phyloP scores from a whole-genome alignment of 2,329 filamentous ascomycete species.

The Xylariaceae sp. region DNA sequence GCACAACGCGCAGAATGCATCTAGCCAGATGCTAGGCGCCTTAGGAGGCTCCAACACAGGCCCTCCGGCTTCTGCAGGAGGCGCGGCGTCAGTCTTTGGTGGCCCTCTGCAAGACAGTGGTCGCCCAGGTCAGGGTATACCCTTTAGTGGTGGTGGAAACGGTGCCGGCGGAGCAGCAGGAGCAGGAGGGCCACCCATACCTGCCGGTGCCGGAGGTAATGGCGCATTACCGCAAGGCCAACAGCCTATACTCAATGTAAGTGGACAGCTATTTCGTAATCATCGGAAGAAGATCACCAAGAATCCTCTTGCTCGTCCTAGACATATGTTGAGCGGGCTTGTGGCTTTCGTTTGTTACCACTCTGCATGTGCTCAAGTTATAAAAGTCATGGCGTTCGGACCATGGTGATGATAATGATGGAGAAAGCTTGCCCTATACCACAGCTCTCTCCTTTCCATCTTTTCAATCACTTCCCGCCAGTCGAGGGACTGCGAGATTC shows the following conservation, averaged over 20 bases:
- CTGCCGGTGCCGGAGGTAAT: constrained; percentile 37
- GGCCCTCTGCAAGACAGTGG: constrained; percentile 58
- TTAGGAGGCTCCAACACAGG: constrained; percentile 23
- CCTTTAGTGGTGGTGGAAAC: constrained; percentile 29
- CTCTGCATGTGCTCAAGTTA: too few relatives aligned
- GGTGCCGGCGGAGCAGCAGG: constrained; percentile 35
- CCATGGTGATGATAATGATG: too few relatives aligned
- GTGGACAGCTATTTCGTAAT: constrained; percentile 22
- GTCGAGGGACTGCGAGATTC: too few relatives aligned
- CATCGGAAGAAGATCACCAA: too few relatives aligned
- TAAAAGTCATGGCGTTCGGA: too few relatives aligned
- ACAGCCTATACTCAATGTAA: constrained; percentile 75
- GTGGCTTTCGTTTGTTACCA: too few relatives aligned
- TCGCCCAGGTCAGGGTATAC: constrained; percentile 58
- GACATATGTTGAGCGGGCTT: background rate
- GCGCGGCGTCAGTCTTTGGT: constrained; percentile 63
- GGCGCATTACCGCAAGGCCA: constrained; percentile 69
- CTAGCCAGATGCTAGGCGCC: constrained; percentile 48
- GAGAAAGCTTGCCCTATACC: background rate
- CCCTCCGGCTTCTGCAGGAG: constrained; percentile 40
- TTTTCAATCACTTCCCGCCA: too few relatives aligned
- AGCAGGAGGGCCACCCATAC: constrained; percentile 30
- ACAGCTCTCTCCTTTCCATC: background rate
- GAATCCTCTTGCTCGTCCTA: constrained; percentile 1
- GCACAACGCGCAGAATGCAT: constrained; percentile 45